Evolutionary conservation across 2,329 filamentous ascomycete genomes (phyloP).

Genomic region (Penicillium concentricum): DNA sequence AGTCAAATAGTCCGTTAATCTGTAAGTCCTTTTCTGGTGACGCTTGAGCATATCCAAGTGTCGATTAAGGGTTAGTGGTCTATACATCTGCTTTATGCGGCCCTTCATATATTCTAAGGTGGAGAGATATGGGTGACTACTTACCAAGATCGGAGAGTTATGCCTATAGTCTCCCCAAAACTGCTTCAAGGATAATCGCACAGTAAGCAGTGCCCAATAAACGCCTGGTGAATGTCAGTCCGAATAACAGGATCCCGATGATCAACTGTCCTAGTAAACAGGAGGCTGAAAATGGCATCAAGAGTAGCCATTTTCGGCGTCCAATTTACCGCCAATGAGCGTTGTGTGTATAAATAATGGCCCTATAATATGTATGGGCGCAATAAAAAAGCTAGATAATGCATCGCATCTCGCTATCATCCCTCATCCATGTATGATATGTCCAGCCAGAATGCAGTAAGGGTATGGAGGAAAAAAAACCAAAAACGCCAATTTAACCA

Average conservation of each 20-base stretch:
- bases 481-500: not conserved
- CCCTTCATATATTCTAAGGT: not conserved
- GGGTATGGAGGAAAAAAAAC: not conserved
- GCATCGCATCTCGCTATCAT: not conserved
- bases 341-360: not conserved
- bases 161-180: not conserved
- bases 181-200: not conserved
- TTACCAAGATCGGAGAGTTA: not conserved
- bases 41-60: not conserved
- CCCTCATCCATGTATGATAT: not conserved
- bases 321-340: not conserved
- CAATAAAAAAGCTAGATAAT: not conserved
- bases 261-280: not conserved
- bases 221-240: not conserved
- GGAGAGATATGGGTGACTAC: not conserved
- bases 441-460: not conserved
- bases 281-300: not conserved
- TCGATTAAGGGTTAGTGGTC: not conserved
- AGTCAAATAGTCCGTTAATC: not conserved
- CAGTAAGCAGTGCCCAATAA: not conserved
- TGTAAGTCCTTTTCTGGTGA: not conserved
- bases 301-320: not conserved
- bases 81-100: not conserved
- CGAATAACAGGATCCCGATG: not conserved
- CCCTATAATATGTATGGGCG: not conserved